Evolutionary conservation across 2,329 filamentous ascomycete genomes (phyloP), one percentile per base, ranked within the genome.

Genomic region (Bipolaris cookei): DNA sequence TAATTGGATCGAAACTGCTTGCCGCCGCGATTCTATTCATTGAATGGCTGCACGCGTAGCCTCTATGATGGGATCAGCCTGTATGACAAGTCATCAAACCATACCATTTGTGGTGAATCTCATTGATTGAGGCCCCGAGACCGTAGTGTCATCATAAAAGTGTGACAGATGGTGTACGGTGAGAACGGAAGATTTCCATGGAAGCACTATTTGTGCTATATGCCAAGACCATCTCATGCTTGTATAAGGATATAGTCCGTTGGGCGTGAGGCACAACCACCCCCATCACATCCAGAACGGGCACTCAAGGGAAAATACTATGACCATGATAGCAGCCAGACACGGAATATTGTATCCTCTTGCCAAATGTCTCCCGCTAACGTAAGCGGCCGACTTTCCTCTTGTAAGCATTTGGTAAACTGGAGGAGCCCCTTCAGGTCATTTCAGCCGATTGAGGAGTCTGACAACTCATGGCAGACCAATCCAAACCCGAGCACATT

Each of bases 401-500:
- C 21, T 44, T 34, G 32, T 14, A 34, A 25, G 32, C n/a, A 43
- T 20, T 42, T 35, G 38, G 25, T 23, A 25, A 16, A 18, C 16
- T 43, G 14, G 23, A 13, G 28, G 14, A 42, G 30, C 13, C 14
- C 8, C 16, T 39, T 20, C 13, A 32, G 38, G 28, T 38, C 38
- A n/a, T 47, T 30, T 3, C 35, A 41, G 28, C n/a, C 46, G 43
- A 51, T 35, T 35, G 38, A 48, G 21, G 41, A 41, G 20, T 45
- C 51, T 54, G 58, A 49, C 54, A 46, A 35, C 54, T 53, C 48
- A 47, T 42, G 20, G 35, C 20, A 23, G 54, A 53, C 42, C 25
- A 18, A 37, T 43, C 20, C 38, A 16, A 41, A 18, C 11, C 44
- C 28, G 14, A 16, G 18, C 39, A 51, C 25, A 41, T 46, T 35